Conservation (phyloP, 768 basidiomycete species). For the Hortiboletus flavorubellus region DNA sequence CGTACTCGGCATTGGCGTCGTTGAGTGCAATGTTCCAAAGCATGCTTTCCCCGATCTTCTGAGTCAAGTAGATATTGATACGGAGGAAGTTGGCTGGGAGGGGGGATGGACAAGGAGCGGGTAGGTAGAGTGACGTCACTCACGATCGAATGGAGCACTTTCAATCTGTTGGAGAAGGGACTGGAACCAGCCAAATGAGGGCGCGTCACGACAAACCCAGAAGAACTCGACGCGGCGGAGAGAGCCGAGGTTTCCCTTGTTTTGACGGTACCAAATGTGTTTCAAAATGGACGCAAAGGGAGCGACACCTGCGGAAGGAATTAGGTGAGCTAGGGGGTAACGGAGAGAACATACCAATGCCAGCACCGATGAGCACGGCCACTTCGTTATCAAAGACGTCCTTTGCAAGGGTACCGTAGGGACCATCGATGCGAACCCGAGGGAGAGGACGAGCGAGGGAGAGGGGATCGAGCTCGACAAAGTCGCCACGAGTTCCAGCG, state of each 20-base stretch:
- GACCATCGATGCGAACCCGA: constrained; percentile 77
- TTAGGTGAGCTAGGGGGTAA: neutral
- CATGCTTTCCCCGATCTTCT: constrained; percentile 83
- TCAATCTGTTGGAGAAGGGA: constrained; percentile 85
- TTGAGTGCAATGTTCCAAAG: constrained; percentile 91
- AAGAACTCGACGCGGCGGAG: constrained; percentile 91
- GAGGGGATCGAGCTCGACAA: constrained; percentile 68
- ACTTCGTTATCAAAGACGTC: constrained; percentile 86
- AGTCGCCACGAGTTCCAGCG: constrained; percentile 64
- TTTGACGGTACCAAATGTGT: constrained; percentile 94
- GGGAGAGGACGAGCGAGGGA: constrained; percentile 56
- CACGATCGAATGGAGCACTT: constrained; percentile 83
- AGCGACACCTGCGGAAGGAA: constrained; percentile 61
- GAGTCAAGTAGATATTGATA: constrained; percentile 88
- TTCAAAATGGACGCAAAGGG: constrained; percentile 94
- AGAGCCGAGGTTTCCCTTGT: constrained; percentile 68
- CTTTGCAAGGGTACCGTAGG: constrained; percentile 91
- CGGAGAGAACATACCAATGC: constrained; percentile 65
- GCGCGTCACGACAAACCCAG: constrained; percentile 91
- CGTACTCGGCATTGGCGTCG: constrained; percentile 79
- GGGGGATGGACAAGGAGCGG: constrained; percentile 9
- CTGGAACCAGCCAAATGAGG: constrained; percentile 99
- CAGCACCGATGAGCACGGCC: constrained; percentile 88
- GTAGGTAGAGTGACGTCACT: constrained; percentile 30
- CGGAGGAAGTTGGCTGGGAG: constrained; percentile 80